Evolutionary conservation across 345 rosid species (phyloP), one percentile per base, ranked within the genome.

Genomic region (Reutealis trisperma): DNA sequence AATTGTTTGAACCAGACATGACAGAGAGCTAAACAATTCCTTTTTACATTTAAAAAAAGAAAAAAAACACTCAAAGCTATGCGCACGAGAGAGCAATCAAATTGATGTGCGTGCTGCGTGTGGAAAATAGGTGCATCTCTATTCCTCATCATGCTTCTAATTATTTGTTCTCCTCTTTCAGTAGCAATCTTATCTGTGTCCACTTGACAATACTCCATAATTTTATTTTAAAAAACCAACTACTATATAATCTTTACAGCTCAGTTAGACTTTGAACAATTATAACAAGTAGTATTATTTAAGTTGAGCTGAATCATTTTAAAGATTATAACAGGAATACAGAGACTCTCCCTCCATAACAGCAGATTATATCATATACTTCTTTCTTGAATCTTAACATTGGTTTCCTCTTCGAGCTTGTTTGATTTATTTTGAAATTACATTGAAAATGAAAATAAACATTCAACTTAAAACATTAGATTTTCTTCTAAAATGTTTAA

Each of bases 191-290:
- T 73, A 66, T 71, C 79, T 62, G 82, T 79, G 62, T 54, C 65
- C 30, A 71, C 64, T 65, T 32, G 68, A 79, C 45, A 25, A 15
- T n/a, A 64, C 22, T 73, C 64, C 25, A 32, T 19, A 34, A 67
- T 52, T 73, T 73, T 6, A 54, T 52, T 15, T 65, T 32, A 27
- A 75, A 69, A 62, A 77, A 64, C 30, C 51, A 32, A 59, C 8
- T 37, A 12, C 30, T 27, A 34, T 11, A 18, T 37, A 27, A 69
- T 73, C 84, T 80, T 82, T 82, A 73, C 87, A 82, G 85, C 75
- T 72, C 55, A 22, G 51, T 49, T 30, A 64, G 32, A 62, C 14
- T 22, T 54, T 41, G 27, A 30, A 24, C 54, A 54, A 59, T 52
- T 47, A 47, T 8, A 47, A 47, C 9, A 47, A 75, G 8, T 21